These are phyloP conservation scores for Nothophaeocryptopus gaeumannii DNA, from an alignment of 2,329 filamentous ascomycete species.

Conservation along the genomic window DNA sequence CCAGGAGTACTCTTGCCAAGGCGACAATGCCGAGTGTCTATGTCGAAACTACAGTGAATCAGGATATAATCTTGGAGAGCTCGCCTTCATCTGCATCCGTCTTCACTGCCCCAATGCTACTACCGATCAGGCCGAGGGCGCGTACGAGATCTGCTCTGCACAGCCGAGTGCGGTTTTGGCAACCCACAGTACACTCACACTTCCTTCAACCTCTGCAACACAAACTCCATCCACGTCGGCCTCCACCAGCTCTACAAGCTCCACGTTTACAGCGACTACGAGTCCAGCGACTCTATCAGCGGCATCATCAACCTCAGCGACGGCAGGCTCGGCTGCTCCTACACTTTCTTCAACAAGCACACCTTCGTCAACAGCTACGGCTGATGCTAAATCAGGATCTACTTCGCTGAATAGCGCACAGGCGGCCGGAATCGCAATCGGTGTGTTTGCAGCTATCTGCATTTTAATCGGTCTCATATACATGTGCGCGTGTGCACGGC, in stretches of 20 bases:
- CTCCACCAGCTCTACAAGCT: neutral
- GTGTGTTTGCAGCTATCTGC: conserved; percentile 29
- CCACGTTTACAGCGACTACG: neutral
- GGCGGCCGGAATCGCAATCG: conserved; percentile 35
- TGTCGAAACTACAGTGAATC: conserved; percentile 32
- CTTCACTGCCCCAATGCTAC: conserved; percentile 6
- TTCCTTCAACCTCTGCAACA: conserved; percentile 3
- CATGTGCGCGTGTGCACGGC: conserved; percentile 21
- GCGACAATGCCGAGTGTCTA: conserved; percentile 28
- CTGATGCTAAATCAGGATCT: neutral
- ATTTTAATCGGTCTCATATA: conserved; percentile 25
- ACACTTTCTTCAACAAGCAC: neutral
- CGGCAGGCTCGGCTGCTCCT: neutral
- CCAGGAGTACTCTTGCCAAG: conserved; percentile 23
- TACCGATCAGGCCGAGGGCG: conserved; percentile 5
- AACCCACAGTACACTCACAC: conserved; percentile 25
- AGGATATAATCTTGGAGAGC: conserved; percentile 35
- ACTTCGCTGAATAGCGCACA: conserved; percentile 29
- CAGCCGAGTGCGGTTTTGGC: conserved; percentile 24
- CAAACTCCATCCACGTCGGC: conserved; percentile 1
- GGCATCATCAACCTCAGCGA: neutral
- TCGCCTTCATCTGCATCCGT: conserved; percentile 28
- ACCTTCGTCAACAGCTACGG: neutral
- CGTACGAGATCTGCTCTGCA: conserved; percentile 31
- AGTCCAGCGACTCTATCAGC: neutral